Percentiles rank a stretch among this genome's conserved stretches.
Conservation (phyloP, 306 rosid genomes). For the Bauhinia variegata region DNA sequence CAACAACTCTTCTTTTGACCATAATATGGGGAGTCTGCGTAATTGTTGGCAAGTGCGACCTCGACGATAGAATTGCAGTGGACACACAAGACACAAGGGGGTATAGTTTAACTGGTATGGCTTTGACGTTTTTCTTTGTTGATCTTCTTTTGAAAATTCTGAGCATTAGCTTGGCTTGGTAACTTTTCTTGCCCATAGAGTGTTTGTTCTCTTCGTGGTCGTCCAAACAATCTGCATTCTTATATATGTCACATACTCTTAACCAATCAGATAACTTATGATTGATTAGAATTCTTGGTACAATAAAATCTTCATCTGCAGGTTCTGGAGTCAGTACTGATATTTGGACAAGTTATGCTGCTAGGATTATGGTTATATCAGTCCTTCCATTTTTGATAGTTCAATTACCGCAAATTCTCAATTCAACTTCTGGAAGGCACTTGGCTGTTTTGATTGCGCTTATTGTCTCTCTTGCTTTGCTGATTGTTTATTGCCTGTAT, state of each 20-base stretch:
- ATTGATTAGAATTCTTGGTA: conserved; percentile 21
- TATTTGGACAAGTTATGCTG: conserved; percentile 91
- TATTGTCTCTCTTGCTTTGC: conserved; percentile 53
- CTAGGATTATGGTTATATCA: conserved; percentile 78
- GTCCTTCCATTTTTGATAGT: conserved; percentile 81
- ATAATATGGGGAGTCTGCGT: conserved; percentile 72
- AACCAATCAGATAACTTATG: conserved; percentile 11
- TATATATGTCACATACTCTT: conserved; percentile 5
- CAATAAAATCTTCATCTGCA: conserved; percentile 44
- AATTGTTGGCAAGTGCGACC: conserved; percentile 74
- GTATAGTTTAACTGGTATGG: conserved; percentile 58
- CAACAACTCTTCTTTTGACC: conserved; percentile 71
- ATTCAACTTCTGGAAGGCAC: conserved; percentile 73
- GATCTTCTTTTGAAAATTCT: background rate
- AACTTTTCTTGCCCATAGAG: conserved; percentile 8
- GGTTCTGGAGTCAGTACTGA: conserved; percentile 97
- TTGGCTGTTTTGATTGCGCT: conserved; percentile 81
- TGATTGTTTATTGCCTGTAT: conserved; percentile 71
- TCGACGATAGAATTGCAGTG: conserved; percentile 56
- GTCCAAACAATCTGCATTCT: conserved; percentile 22
- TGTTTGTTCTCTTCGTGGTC: conserved; percentile 5
- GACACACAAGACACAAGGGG: conserved; percentile 59
- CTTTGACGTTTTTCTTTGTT: conserved; percentile 15
- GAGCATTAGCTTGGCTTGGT: background rate
- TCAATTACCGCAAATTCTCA: conserved; percentile 80